Conservation (phyloP, 306 rosid species). For the Prunus mira region DNA sequence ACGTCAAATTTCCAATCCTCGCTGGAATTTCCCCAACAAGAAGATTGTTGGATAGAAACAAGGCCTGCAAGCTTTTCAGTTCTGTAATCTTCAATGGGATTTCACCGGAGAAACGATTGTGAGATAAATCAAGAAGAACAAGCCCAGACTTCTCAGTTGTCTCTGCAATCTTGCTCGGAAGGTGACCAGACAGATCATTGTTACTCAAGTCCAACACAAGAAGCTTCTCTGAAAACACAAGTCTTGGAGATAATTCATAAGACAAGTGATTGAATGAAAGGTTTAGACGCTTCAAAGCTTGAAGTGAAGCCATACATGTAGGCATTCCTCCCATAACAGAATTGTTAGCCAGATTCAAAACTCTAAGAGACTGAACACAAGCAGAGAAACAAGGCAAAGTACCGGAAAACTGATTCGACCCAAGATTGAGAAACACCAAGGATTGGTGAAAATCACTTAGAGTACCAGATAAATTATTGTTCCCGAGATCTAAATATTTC, state of each 20-base stretch:
- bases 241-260: slow-evolving; percentile 74
- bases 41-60: slow-evolving; percentile 87
- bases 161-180: slow-evolving; percentile 74
- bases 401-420: slow-evolving; percentile 80
- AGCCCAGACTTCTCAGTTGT: slow-evolving; percentile 87
- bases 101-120: slow-evolving; percentile 81
- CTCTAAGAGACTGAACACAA: slow-evolving; percentile 55
- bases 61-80: slow-evolving; percentile 92
- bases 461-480: slow-evolving; percentile 56
- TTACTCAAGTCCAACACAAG: slow-evolving; percentile 91
- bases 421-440: slow-evolving; percentile 71
- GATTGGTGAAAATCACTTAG: slow-evolving; percentile 69
- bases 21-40: slow-evolving; percentile 92
- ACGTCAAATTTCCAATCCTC: slow-evolving; percentile 87
- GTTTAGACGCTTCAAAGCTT: slow-evolving; percentile 68
- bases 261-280: slow-evolving; percentile 74
- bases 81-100: slow-evolving; percentile 89
- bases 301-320: slow-evolving; percentile 76
- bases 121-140: slow-evolving; percentile 90
- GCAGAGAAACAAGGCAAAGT: slow-evolving; percentile 91
- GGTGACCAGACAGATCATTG: slow-evolving; percentile 79
- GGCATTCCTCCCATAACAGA: slow-evolving; percentile 84
- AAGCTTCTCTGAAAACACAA: slow-evolving; percentile 81
- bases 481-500: slow-evolving; percentile 67
- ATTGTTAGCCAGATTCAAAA: slow-evolving; percentile 77